A percentile compares a stretch with the other conserved stretches of the same genome.
Conservation (phyloP, 179 eudicot species). For the Beta macrorhiza region DNA sequence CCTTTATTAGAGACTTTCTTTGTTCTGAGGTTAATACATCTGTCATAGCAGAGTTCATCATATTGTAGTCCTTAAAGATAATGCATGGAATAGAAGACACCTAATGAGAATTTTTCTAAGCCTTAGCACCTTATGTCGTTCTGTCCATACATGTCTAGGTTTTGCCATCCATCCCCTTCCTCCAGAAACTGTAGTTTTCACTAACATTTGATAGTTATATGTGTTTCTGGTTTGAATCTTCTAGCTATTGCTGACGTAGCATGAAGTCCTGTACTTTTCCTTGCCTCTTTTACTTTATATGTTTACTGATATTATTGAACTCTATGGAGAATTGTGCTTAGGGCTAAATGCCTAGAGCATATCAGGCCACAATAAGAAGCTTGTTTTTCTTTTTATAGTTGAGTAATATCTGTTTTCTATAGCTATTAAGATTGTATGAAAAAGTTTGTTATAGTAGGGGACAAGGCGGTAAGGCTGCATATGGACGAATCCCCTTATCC, state of each 20-base stretch:
- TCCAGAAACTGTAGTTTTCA: too few species aligned
- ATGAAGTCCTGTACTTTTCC: neutral
- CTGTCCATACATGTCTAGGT: neutral
- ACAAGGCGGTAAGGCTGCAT: neutral
- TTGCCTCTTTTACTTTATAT: neutral
- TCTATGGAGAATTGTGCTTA: neutral
- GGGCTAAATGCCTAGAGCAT: neutral
- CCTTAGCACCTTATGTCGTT: neutral
- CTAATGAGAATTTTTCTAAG: neutral
- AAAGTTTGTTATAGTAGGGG: too few species aligned
- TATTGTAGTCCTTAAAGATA: neutral
- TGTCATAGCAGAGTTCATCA: neutral
- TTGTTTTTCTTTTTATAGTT: too few species aligned
- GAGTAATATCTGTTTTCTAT: too few species aligned
- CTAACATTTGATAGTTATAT: neutral
- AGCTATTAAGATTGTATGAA: too few species aligned
- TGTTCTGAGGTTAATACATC: neutral
- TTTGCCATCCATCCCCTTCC: neutral
- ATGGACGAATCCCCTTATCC: neutral
- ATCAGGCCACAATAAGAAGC: neutral
- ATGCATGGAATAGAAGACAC: neutral
- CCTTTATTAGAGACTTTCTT: neutral
- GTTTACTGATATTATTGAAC: neutral
- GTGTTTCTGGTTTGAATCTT: neutral
- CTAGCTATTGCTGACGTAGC: neutral